Evolutionary conservation across 805 yeast genomes (phyloP).

Genomic region (Saccharomycopsis fodiens): DNA sequence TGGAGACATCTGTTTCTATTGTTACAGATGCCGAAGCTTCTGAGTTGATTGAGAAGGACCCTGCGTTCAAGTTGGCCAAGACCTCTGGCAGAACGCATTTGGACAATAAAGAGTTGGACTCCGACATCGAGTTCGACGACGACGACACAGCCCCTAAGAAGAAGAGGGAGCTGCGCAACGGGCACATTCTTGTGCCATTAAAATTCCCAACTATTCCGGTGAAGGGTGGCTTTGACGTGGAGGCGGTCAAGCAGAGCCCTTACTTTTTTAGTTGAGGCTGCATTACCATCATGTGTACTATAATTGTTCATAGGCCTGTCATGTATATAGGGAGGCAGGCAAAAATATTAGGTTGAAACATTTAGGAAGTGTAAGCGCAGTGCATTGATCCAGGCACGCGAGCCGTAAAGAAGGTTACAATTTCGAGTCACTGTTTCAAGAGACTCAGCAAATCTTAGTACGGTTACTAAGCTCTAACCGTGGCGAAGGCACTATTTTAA

Average conservation of each 20-base stretch:
- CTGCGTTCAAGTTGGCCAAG: slow-evolving; percentile 22
- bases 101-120: slow-evolving; percentile 8
- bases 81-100: slow-evolving; percentile 9
- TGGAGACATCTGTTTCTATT: slow-evolving; percentile 62
- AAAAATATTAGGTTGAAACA: no score
- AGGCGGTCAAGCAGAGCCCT: slow-evolving; percentile 57
- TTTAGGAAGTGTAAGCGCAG: no score
- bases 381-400: no score
- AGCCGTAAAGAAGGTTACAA: no score
- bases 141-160: slow-evolving; percentile 25
- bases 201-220: slow-evolving; percentile 65
- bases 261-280: slow-evolving; percentile 54
- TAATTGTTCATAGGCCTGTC: neutral
- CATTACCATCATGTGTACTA: neutral
- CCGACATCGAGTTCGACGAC: slow-evolving; percentile 23
- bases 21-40: slow-evolving; percentile 24
- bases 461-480: no score
- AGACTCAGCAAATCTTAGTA: no score
- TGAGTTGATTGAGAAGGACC: slow-evolving; percentile 27
- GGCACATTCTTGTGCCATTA: slow-evolving; percentile 40
- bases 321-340: neutral
- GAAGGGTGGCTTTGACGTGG: slow-evolving; percentile 79
- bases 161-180: slow-evolving; percentile 24
- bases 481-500: no score
- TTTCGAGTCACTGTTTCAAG: no score